Evolutionary conservation across 164 flowering plant species (phyloP).

Genomic region (grape (Vitis vinifera)): DNA sequence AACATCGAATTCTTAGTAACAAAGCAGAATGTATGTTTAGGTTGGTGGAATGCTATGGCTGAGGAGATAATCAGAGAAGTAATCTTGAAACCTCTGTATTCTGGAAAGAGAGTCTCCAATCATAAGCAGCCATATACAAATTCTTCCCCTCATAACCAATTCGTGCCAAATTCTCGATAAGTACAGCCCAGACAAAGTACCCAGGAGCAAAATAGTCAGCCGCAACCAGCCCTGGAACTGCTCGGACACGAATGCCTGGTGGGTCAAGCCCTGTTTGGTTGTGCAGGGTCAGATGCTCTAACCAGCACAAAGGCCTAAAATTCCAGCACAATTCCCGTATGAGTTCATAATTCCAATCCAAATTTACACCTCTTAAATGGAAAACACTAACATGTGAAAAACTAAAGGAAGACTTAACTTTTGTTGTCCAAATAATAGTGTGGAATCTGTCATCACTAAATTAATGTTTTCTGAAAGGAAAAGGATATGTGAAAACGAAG

Average conservation of each 20-base stretch:
- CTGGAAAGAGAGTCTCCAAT: constrained; percentile 82
- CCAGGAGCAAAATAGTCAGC: constrained; percentile 81
- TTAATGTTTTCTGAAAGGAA: too few species aligned
- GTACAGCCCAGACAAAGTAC: constrained; percentile 73
- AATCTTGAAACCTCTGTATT: constrained; percentile 58
- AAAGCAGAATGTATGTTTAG: not conserved
- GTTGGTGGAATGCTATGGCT: not conserved
- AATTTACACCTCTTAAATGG: not conserved
- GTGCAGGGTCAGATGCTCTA: constrained; percentile 73
- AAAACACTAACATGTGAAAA: too few species aligned
- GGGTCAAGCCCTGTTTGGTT: constrained; percentile 79
- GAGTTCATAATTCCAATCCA: not conserved
- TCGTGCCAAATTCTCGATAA: constrained; percentile 68
- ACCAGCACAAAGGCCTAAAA: constrained; percentile 73
- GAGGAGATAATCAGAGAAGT: not conserved
- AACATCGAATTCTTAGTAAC: too few species aligned
- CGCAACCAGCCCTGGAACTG: constrained; percentile 72
- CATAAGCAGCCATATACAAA: constrained; percentile 73
- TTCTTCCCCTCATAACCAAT: constrained; percentile 80
- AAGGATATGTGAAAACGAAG: too few species aligned
- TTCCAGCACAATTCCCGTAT: constrained; percentile 5
- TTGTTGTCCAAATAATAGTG: too few species aligned
- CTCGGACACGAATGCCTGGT: constrained; percentile 70
- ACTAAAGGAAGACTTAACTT: too few species aligned
- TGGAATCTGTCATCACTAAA: too few species aligned